These are phyloP conservation scores for Talaromyces trachyspermus DNA, from an alignment of 495 filamentous ascomycete species.

Conservation along the genomic window DNA sequence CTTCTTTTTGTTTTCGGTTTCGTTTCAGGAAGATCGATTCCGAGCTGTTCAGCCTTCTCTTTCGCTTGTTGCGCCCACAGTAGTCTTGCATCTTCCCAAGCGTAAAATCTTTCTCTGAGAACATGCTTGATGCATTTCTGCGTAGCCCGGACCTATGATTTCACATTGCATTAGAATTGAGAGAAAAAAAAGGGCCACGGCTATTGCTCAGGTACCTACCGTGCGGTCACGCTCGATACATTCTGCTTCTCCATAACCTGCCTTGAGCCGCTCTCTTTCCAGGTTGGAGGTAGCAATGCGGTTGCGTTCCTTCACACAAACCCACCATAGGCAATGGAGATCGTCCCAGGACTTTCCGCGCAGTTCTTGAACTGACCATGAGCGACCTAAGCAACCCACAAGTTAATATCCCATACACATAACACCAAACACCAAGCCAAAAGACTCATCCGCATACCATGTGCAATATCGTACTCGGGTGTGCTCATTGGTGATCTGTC, in stretches of 20 bases:
- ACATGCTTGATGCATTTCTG: conserved; percentile 73
- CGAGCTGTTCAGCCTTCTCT: conserved; percentile 2
- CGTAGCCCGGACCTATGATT: conserved; percentile 56
- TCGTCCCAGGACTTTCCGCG: conserved; percentile 88
- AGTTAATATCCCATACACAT: conserved; percentile 5
- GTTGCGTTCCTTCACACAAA: conserved; percentile 89
- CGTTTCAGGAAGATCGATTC: too few species aligned
- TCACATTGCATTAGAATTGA: conserved; percentile 13
- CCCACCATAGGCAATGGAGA: conserved; percentile 88
- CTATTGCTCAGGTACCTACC: conserved; percentile 41
- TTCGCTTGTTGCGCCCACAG: conserved; percentile 40
- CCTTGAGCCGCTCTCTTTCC: conserved; percentile 56
- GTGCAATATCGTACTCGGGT: conserved; percentile 57
- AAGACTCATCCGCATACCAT: conserved; percentile 44
- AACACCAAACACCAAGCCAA: not conserved
- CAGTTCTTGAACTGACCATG: conserved; percentile 85
- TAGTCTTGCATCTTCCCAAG: conserved; percentile 76
- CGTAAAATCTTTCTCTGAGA: conserved; percentile 81
- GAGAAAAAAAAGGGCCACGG: not conserved
- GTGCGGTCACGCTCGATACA: conserved; percentile 45
- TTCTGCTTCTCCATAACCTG: conserved; percentile 64
- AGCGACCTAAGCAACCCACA: conserved; percentile 46
- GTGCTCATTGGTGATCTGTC: conserved; percentile 54
- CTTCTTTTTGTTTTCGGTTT: not conserved
- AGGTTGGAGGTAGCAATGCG: conserved; percentile 67